Conservation (phyloP, 1,284 basidiomycete species). For the Laetiporus sulphureus region DNA sequence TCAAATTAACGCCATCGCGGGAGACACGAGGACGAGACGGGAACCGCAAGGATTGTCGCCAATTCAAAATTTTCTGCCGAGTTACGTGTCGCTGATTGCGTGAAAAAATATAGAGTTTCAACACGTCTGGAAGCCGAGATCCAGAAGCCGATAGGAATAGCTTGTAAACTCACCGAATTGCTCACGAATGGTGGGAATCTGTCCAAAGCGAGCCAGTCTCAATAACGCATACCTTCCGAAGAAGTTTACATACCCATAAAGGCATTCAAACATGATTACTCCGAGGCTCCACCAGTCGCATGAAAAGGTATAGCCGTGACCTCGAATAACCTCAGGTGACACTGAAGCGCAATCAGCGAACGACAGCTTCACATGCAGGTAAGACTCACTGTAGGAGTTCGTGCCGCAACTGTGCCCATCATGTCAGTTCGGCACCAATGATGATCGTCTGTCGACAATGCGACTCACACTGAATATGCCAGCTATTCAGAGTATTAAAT, state of each 20-base stretch:
- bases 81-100: slow-evolving; percentile 72
- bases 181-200: slow-evolving; percentile 93
- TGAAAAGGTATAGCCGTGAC: slow-evolving; percentile 88
- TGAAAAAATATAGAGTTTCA: slow-evolving; percentile 5
- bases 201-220: too few relatives aligned
- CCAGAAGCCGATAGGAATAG: too few relatives aligned
- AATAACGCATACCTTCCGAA: too few relatives aligned
- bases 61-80: slow-evolving; percentile 89
- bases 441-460: slow-evolving; percentile 11
- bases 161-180: slow-evolving; percentile 63
- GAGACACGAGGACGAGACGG: slow-evolving; percentile 81
- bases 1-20: slow-evolving; percentile 80
- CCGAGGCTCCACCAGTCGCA: slow-evolving; percentile 99
- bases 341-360: slow-evolving; percentile 35
- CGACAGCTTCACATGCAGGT: slow-evolving; percentile 11
- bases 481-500: slow-evolving; percentile 39
- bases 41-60: slow-evolving; percentile 84
- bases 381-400: slow-evolving; percentile 87
- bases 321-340: slow-evolving; percentile 94
- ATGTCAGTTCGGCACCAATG: slow-evolving; percentile 15
- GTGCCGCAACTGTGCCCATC: slow-evolving; percentile 64
- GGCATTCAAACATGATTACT: slow-evolving; percentile 87
- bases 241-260: slow-evolving; percentile 78
- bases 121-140: too few relatives aligned
- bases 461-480: slow-evolving; percentile 89